Base-by-base conservation (phyloP, 345 rosid species). In the Aquilaria sinensis region DNA sequence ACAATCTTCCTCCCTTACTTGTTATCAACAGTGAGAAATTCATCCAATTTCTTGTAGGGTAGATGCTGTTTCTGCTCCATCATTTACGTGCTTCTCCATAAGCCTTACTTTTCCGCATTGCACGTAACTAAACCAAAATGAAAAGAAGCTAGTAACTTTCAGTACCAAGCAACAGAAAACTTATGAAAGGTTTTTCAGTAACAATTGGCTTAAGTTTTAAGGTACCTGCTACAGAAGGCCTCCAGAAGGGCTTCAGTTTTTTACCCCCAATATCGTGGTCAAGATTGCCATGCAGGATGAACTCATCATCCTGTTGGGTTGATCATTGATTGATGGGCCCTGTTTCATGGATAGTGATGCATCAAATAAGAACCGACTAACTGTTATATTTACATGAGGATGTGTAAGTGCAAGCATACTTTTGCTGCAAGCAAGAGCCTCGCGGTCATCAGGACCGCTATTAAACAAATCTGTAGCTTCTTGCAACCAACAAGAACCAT, bases 391-490 rank as follows among this genome's bases (percentile, higher is more conserved):
- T 29, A 80, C 73, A 49, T 76, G 78, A 46, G 79, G 67, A 58
- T 87, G 83, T 6, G 23, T 23, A 23, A 23, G 23, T 23, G 68
- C 51, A 0, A 77, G 70, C 15, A 92, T 70, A 72, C 91, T 75
- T 61, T 68, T 80, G 66, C 93, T 78, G 33, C 85, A 84, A 5
- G 97, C 81, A 47, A 92, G 59, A 15, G 98, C 98, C 76, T 92
- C 98, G 10, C 96, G 83, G 62, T 92, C 96, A 71, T 92, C 98
- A 29, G 91, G 79, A 29, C 98, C 98, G 16, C 93, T 91, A 8
- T 89, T 89, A 67, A 92, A 92, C 72, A 89, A 70, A 3, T 74
- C 70, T 7, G 85, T 93, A 2, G 83, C 87, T 9, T 81, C 78
- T 56, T 89, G 98, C 31, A 80, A 72, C 0, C 65, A 34, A 10